Conservation (phyloP, 768 basidiomycete species). For the Phlebiopsis flavidoalba region DNA sequence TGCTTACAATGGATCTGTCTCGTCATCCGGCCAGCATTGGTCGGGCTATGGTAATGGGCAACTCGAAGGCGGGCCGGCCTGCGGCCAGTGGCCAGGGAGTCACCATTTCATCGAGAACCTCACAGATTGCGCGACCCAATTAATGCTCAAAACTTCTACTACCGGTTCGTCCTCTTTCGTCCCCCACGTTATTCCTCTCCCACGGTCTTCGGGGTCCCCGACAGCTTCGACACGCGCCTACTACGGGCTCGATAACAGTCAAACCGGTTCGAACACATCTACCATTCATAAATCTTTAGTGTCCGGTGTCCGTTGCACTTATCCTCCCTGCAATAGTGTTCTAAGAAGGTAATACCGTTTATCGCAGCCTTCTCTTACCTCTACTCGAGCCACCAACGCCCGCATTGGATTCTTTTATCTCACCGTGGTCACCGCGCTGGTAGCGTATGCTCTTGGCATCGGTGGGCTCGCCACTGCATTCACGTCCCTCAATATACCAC, state of each 20-base stretch:
- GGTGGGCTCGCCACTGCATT: slow-evolving; percentile 61
- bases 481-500: slow-evolving; percentile 38
- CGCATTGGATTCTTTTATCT: slow-evolving; percentile 27
- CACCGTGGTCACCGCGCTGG: slow-evolving; percentile 37
- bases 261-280: slow-evolving; percentile 31
- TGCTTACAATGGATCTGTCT: slow-evolving; percentile 59
- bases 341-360: too few species aligned
- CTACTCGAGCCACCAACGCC: slow-evolving; percentile 17
- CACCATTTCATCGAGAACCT: slow-evolving; percentile 51
- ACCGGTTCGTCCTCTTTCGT: slow-evolving; percentile 2
- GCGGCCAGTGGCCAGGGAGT: slow-evolving; percentile 70
- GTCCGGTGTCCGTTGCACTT: slow-evolving; percentile 44
- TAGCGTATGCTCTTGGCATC: slow-evolving; percentile 55
- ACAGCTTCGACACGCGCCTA: slow-evolving; percentile 4
- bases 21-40: slow-evolving; percentile 53
- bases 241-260: neutral
- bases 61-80: slow-evolving; percentile 55
- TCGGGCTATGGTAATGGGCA: slow-evolving; percentile 59
- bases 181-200: slow-evolving; percentile 8
- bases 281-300: slow-evolving; percentile 40
- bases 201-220: neutral
- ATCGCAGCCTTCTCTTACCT: slow-evolving; percentile 32
- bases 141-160: slow-evolving; percentile 14
- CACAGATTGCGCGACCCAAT: slow-evolving; percentile 49
- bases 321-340: slow-evolving; percentile 38